Base-by-base conservation (phyloP, 129 eudicot genomes). In the Flaveria ramosissima region DNA sequence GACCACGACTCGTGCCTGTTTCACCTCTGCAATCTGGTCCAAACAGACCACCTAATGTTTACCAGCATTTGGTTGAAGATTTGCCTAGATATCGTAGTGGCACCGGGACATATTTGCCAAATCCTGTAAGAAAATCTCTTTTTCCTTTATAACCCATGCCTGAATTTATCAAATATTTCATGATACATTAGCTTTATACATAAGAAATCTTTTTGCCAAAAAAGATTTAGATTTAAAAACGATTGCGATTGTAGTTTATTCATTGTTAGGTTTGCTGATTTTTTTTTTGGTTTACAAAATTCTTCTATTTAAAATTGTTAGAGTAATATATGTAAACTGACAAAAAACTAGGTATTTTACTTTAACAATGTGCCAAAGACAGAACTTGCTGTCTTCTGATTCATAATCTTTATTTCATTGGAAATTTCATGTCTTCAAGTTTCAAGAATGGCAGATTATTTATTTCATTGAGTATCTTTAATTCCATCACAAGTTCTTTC, bases 81-180 rank as follows among this genome's bases (percentile, higher is more conserved):
- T 36, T 86, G 75, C 99, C 96, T 4, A 89, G 93, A 87, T 83
- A 89, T 62, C 97, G 97, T 10, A 87, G 92, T 64, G 99, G 99
- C 67, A 94, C 99, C 0, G 99, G 99, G 60, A 94, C 99, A 5
- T 94, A 94, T 76, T 83, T 94, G 63, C 99, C 99, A 17, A 89
- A 84, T 77, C 96, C 92, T 66, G 99, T 94, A 89, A 87, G 36
- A 30, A 30, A 30, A 30, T 30, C 36, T 30, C 36, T 67, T 3
- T 78, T 26, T 1, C 6, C 36, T 51, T 41, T 64, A 19, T 15
- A 41, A 12, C 52, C 11, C 3, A 55, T 51, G 51, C 47, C n/a
- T 20, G 24, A 51, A 55, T 64, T 30, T 71, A 60, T 32, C 27
- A 30, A 50, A 52, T 16, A 1, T 52, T 53, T 3, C n/a, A 16